These are phyloP conservation scores for Deakozyma indianensis DNA, from an alignment of 805 yeast genomes.

Conservation along the genomic window DNA sequence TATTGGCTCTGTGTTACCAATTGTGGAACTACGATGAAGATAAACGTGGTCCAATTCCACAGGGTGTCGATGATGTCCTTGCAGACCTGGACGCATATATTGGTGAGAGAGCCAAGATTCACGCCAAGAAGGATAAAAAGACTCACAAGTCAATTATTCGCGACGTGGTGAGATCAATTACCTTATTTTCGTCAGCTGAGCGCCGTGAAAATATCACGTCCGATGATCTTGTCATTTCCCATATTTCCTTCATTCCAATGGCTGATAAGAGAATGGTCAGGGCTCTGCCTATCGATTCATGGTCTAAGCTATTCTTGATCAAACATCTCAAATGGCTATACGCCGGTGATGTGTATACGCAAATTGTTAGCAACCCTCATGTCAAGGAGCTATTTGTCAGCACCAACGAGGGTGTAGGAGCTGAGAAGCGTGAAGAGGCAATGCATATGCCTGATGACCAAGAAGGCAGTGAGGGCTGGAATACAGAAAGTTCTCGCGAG, in stretches of 20 bases:
- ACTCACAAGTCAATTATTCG: constrained; percentile 45
- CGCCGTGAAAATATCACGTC: constrained; percentile 15
- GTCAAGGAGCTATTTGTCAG: constrained; percentile 10
- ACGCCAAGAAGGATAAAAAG: constrained; percentile 49
- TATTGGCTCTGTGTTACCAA: constrained; percentile 26
- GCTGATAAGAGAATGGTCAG: constrained; percentile 4
- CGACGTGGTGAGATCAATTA: constrained; percentile 38
- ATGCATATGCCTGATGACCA: background rate
- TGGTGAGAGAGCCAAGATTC: constrained; percentile 38
- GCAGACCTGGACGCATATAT: constrained; percentile 27
- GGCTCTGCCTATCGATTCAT: constrained; percentile 18
- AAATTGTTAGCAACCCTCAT: constrained; percentile 21
- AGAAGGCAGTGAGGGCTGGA: too few species aligned
- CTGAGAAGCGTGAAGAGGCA: background rate
- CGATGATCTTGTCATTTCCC: constrained; percentile 9
- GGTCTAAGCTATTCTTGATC: constrained; percentile 19
- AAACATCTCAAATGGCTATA: constrained; percentile 23
- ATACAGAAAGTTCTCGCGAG: background rate
- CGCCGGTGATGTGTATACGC: constrained; percentile 22
- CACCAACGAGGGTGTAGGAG: background rate
- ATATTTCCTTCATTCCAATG: constrained; percentile 7
- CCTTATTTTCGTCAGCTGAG: constrained; percentile 23
- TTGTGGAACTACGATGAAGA: constrained; percentile 37
- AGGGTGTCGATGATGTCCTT: constrained; percentile 25
- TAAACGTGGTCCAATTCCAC: constrained; percentile 27